These are phyloP conservation scores for Hypoxylon sp. DNA, from an alignment of 2,329 filamentous ascomycete genomes.

Conservation along the genomic window DNA sequence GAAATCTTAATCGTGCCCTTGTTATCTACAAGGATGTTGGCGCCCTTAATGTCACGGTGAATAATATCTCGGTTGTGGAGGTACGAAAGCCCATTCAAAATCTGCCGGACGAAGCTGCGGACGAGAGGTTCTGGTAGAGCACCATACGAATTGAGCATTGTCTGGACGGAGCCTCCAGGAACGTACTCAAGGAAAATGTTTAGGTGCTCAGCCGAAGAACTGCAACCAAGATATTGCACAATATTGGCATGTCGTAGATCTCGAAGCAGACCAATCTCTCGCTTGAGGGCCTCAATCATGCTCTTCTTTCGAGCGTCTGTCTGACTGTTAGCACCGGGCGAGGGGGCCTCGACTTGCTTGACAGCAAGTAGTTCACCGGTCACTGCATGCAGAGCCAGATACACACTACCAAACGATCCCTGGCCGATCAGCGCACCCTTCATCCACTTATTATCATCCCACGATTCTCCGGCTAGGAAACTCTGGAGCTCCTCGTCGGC, in stretches of 20 bases:
- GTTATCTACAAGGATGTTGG: conserved; percentile 98
- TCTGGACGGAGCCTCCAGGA: conserved; percentile 95
- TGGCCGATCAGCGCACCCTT: conserved; percentile 97
- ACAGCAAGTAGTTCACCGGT: conserved; percentile 98
- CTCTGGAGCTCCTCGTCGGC: conserved; percentile 89
- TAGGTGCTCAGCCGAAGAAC: conserved; percentile 89
- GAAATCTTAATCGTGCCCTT: conserved; percentile 99
- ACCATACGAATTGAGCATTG: conserved; percentile 98
- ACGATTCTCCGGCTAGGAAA: conserved; percentile 92
- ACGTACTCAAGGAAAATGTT: conserved; percentile 99
- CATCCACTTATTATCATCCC: conserved; percentile 99
- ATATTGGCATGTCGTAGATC: conserved; percentile 97
- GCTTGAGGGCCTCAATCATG: conserved; percentile 98
- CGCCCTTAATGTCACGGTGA: conserved; percentile 98
- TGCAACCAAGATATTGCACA: conserved; percentile 96
- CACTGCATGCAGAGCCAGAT: conserved; percentile 92
- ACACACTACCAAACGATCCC: conserved; percentile 96
- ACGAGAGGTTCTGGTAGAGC: conserved; percentile 94
- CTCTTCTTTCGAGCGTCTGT: conserved; percentile 93
- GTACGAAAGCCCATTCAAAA: conserved; percentile 91
- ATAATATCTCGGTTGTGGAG: conserved; percentile 96
- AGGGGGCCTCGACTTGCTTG: conserved; percentile 95
- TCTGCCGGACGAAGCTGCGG: conserved; percentile 96
- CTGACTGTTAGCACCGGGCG: conserved; percentile 80
- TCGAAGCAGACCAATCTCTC: conserved; percentile 93